A percentile compares a stretch with the other conserved stretches of the same genome.
Conservation (phyloP, 805 yeast species). For the Hanseniaspora pseudoguilliermondii region DNA sequence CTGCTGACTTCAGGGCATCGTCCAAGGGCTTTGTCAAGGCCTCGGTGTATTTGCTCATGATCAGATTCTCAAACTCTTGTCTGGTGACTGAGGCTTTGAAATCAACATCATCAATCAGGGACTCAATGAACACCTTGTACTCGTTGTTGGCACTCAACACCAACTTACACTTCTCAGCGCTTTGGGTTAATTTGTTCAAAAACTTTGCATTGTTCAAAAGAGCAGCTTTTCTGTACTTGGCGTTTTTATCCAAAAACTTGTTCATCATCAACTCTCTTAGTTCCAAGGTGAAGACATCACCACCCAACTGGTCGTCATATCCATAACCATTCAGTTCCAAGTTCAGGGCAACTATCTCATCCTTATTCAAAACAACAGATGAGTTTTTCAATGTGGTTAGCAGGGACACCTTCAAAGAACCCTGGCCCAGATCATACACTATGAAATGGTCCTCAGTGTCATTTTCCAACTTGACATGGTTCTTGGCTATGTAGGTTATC, state of each 20-base stretch:
- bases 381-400: conserved; percentile 39
- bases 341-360: conserved; percentile 20
- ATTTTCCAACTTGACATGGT: conserved; percentile 32
- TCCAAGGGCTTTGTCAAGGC: conserved; percentile 32
- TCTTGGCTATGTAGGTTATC: conserved; percentile 49
- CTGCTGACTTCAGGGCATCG: conserved; percentile 43
- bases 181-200: conserved; percentile 55
- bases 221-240: conserved; percentile 14
- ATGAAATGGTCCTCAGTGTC: conserved; percentile 45
- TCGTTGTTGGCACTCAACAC: conserved; percentile 82
- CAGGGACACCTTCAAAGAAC: conserved; percentile 78
- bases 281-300: conserved; percentile 55
- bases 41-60: conserved; percentile 19
- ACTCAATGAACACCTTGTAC: conserved; percentile 63
- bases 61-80: conserved; percentile 53
- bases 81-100: conserved; percentile 56
- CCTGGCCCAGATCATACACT: conserved; percentile 86
- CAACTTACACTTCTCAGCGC: conserved; percentile 79
- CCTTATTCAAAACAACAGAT: conserved; percentile 24
- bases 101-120: conserved; percentile 60
- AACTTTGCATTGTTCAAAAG: conserved; percentile 41
- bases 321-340: conserved; percentile 65
- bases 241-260: conserved; percentile 34
- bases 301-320: conserved; percentile 57
- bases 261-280: conserved; percentile 49